Conservation (phyloP, 2,329 filamentous ascomycete species). For the Trichothecium sympodiale region DNA sequence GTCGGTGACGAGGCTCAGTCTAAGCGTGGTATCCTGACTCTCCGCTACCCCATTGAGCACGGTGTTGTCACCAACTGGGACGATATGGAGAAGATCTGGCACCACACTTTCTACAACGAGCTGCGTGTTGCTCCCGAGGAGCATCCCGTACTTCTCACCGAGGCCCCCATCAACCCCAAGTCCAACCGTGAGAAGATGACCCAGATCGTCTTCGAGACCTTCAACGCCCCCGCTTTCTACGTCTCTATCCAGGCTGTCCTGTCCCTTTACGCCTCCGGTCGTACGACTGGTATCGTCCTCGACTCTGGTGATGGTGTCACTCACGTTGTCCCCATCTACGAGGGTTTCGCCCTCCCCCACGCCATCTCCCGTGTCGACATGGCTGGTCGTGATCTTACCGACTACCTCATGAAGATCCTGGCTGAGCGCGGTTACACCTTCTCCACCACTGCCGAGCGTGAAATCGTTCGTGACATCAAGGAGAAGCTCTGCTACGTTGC, state of each 20-base stretch:
- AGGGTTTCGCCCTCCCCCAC: conserved; percentile 99
- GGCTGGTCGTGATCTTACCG: conserved; percentile 99
- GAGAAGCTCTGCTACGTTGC: conserved; percentile 99
- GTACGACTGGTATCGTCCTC: conserved; percentile 99
- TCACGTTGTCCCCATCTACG: conserved; percentile 99
- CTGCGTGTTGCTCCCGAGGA: conserved; percentile 99
- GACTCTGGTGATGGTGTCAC: conserved; percentile 99
- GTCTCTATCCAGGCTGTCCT: conserved; percentile 99
- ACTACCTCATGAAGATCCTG: conserved; percentile 99
- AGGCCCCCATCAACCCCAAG: conserved; percentile 99
- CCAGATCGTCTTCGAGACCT: conserved; percentile 99
- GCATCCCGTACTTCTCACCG: conserved; percentile 97
- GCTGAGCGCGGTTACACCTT: conserved; percentile 99
- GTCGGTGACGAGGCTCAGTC: conserved; percentile 99
- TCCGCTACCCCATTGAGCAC: conserved; percentile 99
- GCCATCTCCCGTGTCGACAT: conserved; percentile 99
- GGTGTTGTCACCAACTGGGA: conserved; percentile 99
- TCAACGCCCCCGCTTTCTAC: conserved; percentile 99
- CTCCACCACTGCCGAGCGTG: conserved; percentile 99
- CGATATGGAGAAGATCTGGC: conserved; percentile 99
- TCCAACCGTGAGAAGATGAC: conserved; percentile 99
- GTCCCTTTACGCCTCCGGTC: conserved; percentile 98
- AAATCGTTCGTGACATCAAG: conserved; percentile 99
- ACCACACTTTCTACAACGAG: conserved; percentile 99
- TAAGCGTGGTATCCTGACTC: conserved; percentile 99